phyloP scores from a whole-genome alignment of 768 basidiomycete genomes.

The Amanita muscaria region DNA sequence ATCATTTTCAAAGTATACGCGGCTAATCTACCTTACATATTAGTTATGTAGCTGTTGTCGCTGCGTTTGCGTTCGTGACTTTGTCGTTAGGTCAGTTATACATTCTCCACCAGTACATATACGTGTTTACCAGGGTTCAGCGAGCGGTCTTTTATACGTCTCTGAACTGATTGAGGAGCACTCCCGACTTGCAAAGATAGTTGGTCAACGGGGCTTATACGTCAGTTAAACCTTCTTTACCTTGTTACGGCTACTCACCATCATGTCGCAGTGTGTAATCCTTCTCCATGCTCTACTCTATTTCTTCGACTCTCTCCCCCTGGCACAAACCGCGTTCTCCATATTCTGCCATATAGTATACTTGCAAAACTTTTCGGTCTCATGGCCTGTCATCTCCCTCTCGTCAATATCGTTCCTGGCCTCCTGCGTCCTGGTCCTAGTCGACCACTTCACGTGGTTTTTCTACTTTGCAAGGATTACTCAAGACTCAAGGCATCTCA shows the following conservation, averaged over 20 bases:
- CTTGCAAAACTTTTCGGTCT: constrained; percentile 81
- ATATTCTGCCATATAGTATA: constrained; percentile 81
- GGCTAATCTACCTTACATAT: too few relatives aligned
- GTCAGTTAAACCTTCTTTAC: constrained; percentile 28
- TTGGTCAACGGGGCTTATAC: constrained; percentile 84
- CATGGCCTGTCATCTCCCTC: constrained; percentile 92
- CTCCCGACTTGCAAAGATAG: constrained; percentile 65
- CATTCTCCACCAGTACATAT: background rate
- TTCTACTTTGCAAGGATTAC: constrained; percentile 79
- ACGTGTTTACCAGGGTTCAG: constrained; percentile 29
- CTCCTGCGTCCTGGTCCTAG: constrained; percentile 78
- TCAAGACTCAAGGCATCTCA: constrained; percentile 49
- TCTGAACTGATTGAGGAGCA: constrained; percentile 96
- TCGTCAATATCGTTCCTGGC: constrained; percentile 76
- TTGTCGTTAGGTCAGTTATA: constrained; percentile 69
- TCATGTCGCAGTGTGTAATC: constrained; percentile 58
- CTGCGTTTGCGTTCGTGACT: constrained; percentile 84
- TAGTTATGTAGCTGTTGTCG: constrained; percentile 64
- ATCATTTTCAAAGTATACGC: constrained; percentile 1
- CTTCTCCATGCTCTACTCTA: constrained; percentile 68
- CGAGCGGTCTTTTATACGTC: constrained; percentile 87
- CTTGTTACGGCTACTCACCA: constrained; percentile 6
- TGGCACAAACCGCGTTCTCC: constrained; percentile 69
- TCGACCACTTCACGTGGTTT: constrained; percentile 96
- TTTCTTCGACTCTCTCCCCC: constrained; percentile 74